Percentiles rank a stretch among this genome's conserved stretches.
These are phyloP conservation scores for Aspergillus puulaauensis DNA, from an alignment of 2,329 filamentous ascomycete genomes.

Conservation along the genomic window DNA sequence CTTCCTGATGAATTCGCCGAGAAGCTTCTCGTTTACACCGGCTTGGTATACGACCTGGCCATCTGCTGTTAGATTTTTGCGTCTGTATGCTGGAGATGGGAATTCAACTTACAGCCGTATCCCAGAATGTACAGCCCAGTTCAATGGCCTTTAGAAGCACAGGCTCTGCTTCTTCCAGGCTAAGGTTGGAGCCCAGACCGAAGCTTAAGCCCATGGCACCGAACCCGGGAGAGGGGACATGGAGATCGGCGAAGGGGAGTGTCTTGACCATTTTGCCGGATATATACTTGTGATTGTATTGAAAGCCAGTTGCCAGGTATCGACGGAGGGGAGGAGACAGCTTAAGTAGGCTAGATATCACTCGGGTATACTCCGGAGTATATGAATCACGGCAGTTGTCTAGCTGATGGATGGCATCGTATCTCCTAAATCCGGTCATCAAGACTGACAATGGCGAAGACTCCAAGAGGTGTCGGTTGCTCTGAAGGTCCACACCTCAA, in stretches of 20 bases:
- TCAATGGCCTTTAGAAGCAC: slow-evolving; percentile 52
- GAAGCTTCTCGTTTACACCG: slow-evolving; percentile 51
- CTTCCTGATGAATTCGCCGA: slow-evolving; percentile 53
- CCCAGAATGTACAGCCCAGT: slow-evolving; percentile 48
- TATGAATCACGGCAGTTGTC: background rate
- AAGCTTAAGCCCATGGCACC: slow-evolving; percentile 53
- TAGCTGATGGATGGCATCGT: background rate
- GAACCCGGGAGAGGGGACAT: slow-evolving; percentile 48
- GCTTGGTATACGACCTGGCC: slow-evolving; percentile 46
- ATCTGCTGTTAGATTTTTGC: background rate
- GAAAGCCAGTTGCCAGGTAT: background rate
- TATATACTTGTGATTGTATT: background rate
- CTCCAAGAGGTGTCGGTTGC: too few species aligned
- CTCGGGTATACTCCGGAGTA: background rate
- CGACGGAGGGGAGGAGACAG: background rate
- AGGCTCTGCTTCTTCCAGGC: slow-evolving; percentile 48
- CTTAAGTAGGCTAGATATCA: background rate
- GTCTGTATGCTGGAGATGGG: background rate
- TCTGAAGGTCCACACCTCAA: background rate
- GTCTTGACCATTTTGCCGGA: slow-evolving; percentile 40
- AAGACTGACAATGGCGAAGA: background rate
- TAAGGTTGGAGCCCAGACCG: slow-evolving; percentile 45
- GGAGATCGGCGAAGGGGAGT: slow-evolving; percentile 39
- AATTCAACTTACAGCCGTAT: slow-evolving; percentile 41
- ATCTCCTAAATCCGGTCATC: background rate